These are phyloP conservation scores for Magnaporthiopsis rhizophila DNA, from an alignment of 2,329 filamentous ascomycete species.

Conservation along the genomic window DNA sequence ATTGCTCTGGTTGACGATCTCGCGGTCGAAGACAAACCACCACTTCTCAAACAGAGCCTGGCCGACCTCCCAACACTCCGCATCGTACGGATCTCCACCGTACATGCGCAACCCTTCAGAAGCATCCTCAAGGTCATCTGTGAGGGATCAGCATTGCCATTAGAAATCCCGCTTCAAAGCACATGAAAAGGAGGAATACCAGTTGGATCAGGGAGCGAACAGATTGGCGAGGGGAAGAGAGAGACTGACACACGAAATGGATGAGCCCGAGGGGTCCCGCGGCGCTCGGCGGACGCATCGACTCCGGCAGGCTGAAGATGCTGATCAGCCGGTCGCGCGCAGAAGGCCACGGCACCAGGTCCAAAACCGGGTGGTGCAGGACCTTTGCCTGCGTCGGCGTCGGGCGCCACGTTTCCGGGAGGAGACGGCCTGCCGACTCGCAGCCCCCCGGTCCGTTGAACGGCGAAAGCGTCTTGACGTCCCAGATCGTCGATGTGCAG, in stretches of 20 bases:
- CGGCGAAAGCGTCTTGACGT: conserved; percentile 35
- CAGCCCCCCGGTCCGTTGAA: conserved; percentile 24
- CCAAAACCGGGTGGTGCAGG: conserved; percentile 49
- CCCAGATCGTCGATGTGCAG: conserved; percentile 34
- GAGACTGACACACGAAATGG: conserved; percentile 32
- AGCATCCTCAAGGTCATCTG: conserved; percentile 45
- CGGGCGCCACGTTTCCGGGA: conserved; percentile 41
- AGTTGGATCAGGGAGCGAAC: no score
- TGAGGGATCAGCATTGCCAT: no score
- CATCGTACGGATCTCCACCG: conserved; percentile 39
- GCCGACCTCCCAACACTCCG: conserved; percentile 47
- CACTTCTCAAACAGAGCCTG: conserved; percentile 50
- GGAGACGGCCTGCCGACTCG: conserved; percentile 23
- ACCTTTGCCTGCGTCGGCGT: conserved; percentile 39
- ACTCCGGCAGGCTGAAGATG: conserved; percentile 40
- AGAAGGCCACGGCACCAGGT: conserved; percentile 49
- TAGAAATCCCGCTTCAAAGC: no score
- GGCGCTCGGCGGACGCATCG: conserved; percentile 37
- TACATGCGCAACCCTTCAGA: conserved; percentile 43
- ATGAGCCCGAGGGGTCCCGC: conserved; percentile 38
- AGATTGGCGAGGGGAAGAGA: no score
- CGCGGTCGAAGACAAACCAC: conserved; percentile 52
- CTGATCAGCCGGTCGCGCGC: conserved; percentile 28
- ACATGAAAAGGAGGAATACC: no score
- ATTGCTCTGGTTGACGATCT: conserved; percentile 47